phyloP scores from a whole-genome alignment of 192 early-diverging fungal species.

The Diversispora epigaea region DNA sequence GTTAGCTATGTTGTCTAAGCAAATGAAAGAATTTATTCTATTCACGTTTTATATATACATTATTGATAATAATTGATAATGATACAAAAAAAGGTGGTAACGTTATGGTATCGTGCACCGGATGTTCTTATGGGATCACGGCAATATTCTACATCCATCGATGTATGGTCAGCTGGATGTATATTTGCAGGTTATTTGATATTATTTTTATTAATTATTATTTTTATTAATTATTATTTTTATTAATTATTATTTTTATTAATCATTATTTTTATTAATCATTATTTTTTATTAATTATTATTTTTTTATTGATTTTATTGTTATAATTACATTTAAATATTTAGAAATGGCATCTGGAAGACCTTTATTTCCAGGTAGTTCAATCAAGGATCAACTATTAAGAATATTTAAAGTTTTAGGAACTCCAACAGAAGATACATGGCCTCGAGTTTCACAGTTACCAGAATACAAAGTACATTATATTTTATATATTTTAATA shows the following conservation, averaged over 20 bases:
- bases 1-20: slow-evolving; percentile 35
- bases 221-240: not conserved
- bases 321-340: too few relatives aligned
- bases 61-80: too few relatives aligned
- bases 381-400: slow-evolving; percentile 85
- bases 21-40: too few relatives aligned
- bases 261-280: not conserved
- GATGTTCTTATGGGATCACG: slow-evolving; percentile 86
- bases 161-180: slow-evolving; percentile 86
- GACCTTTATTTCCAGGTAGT: slow-evolving; percentile 88
- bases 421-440: slow-evolving; percentile 74
- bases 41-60: too few relatives aligned
- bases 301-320: too few relatives aligned
- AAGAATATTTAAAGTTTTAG: slow-evolving; percentile 88
- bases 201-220: slow-evolving; percentile 3
- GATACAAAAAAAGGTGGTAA: slow-evolving; percentile 58
- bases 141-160: slow-evolving; percentile 85
- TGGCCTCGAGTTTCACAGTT: slow-evolving; percentile 87
- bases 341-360: slow-evolving; percentile 82
- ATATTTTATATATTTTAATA: not conserved
- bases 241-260: not conserved
- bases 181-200: slow-evolving; percentile 69
- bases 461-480: slow-evolving; percentile 79
- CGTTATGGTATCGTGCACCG: slow-evolving; percentile 85
- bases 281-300: not conserved